phyloP scores from a whole-genome alignment of 345 rosid genomes.

The Eucalyptus pauciflora region DNA sequence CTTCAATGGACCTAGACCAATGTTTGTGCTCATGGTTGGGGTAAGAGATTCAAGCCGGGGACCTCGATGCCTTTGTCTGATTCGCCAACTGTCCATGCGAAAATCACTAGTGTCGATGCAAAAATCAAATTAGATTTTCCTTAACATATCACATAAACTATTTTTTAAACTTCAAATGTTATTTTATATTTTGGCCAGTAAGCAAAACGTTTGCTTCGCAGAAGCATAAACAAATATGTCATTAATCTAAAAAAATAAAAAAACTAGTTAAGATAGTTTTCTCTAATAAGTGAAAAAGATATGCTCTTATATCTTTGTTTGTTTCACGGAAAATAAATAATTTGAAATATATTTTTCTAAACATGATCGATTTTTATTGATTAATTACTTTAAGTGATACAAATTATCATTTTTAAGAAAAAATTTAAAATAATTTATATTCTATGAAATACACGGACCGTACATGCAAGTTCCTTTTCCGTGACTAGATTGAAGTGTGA shows the following conservation, averaged over 20 bases:
- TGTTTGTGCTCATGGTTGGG: no score
- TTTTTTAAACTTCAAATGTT: no score
- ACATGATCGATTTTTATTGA: background rate
- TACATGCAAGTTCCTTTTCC: background rate
- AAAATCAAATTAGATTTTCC: no score
- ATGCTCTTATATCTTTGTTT: accelerated
- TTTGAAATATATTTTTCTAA: no score
- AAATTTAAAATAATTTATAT: background rate
- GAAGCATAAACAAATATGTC: background rate
- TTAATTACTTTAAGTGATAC: accelerated
- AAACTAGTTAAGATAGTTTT: no score
- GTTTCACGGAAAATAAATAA: accelerated
- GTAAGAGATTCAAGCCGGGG: accelerated
- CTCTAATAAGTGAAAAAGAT: no score
- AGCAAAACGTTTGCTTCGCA: background rate
- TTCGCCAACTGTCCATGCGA: no score
- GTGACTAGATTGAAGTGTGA: background rate
- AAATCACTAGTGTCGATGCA: no score
- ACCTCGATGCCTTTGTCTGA: no score
- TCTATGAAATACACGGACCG: background rate
- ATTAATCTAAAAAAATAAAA: background rate
- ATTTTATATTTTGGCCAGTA: background rate
- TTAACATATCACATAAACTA: no score
- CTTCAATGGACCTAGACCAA: no score
- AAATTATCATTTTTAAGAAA: background rate